phyloP scores from a whole-genome alignment of 805 yeast species.

The Monosporozyma solicola region DNA sequence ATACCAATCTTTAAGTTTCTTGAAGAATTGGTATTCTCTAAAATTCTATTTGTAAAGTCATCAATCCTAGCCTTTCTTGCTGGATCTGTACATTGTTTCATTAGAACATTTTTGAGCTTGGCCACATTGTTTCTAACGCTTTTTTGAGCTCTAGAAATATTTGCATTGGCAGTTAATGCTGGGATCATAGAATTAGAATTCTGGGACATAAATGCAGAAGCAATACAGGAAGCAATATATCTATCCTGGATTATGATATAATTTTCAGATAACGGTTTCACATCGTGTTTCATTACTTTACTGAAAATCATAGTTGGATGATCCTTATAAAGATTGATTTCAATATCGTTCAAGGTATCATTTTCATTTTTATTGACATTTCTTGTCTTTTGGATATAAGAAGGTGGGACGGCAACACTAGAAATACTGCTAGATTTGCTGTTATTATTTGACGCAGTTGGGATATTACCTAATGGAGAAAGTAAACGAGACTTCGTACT shows the following conservation, averaged over 20 bases:
- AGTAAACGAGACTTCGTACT: neutral
- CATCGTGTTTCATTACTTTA: constrained; percentile 25
- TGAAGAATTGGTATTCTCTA: constrained; percentile 19
- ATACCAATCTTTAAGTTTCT: constrained; percentile 16
- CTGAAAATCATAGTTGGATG: constrained; percentile 26
- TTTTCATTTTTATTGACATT: constrained; percentile 3
- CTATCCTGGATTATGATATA: constrained; percentile 25
- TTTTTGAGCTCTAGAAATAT: constrained; percentile 21
- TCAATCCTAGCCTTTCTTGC: constrained; percentile 17
- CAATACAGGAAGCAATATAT: constrained; percentile 21
- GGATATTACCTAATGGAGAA: neutral
- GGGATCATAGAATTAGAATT: constrained; percentile 23
- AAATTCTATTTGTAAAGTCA: constrained; percentile 22
- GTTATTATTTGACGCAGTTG: neutral
- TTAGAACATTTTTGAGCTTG: constrained; percentile 19
- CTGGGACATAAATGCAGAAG: constrained; percentile 23
- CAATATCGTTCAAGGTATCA: constrained; percentile 8
- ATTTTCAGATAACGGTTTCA: constrained; percentile 28
- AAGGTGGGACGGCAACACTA: neutral
- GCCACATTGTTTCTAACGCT: constrained; percentile 16
- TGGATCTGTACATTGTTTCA: constrained; percentile 18
- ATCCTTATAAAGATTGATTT: constrained; percentile 20
- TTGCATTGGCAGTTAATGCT: constrained; percentile 21
- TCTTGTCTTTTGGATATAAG: constrained; percentile 2
- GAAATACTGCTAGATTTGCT: neutral